A percentile compares a stretch with the other conserved stretches of the same genome.
Evolutionary conservation across 192 early-diverging fungal genomes (phyloP).

Genomic region (Coemansia sp.): DNA sequence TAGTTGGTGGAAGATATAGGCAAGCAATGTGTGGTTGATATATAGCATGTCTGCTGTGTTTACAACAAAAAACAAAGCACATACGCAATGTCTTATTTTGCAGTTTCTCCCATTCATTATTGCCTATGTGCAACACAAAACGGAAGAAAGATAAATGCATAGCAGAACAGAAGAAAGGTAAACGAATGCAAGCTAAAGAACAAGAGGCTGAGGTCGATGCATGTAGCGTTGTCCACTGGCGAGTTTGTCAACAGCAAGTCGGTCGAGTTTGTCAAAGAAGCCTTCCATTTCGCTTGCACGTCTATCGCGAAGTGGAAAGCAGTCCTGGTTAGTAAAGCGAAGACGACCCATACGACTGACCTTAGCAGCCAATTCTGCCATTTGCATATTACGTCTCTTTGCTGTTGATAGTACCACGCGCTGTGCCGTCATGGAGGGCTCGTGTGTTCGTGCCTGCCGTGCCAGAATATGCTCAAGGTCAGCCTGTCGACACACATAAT

Average conservation of each 20-base stretch:
- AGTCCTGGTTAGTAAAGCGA: constrained; percentile 47
- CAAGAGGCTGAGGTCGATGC: constrained; percentile 3
- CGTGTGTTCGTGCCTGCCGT: constrained; percentile 15
- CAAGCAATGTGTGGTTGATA: neutral
- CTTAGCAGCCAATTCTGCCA: constrained; percentile 30
- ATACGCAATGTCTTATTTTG: neutral
- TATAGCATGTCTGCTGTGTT: neutral
- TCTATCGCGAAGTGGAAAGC: constrained; percentile 4
- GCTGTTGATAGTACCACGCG: constrained; percentile 34
- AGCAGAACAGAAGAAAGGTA: constrained; percentile 9
- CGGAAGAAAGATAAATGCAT: neutral
- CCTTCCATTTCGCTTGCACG: constrained; percentile 42
- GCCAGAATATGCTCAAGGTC: constrained; percentile 31
- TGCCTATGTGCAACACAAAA: neutral
- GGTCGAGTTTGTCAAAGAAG: constrained; percentile 28
- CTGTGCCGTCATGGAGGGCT: constrained; percentile 19
- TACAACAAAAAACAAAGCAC: neutral
- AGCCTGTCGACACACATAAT: constrained; percentile 1
- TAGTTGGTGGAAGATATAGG: no score
- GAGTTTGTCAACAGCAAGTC: constrained; percentile 29
- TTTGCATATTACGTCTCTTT: constrained; percentile 38
- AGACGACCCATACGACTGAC: constrained; percentile 43
- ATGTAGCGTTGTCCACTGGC: constrained; percentile 27
- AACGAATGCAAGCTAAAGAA: constrained; percentile 8
- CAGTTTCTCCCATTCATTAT: neutral